Conservation (phyloP, 163 green algal genomes). For the Scenedesmus sp. region DNA sequence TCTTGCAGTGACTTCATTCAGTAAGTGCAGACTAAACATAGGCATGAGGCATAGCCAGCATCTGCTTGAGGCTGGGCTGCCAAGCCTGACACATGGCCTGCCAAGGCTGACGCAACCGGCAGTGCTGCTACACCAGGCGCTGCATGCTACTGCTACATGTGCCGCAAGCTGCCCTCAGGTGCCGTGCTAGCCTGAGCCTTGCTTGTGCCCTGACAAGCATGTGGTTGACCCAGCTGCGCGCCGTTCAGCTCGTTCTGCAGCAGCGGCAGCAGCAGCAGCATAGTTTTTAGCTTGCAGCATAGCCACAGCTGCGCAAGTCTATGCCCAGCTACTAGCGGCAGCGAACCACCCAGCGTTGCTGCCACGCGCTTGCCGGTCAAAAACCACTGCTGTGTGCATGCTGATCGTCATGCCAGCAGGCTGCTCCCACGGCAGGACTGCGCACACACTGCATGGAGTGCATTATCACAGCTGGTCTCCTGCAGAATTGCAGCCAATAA, state of each 20-base stretch:
- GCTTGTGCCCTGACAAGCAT: slow-evolving; percentile 16
- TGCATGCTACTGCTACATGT: no score
- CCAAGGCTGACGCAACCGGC: background rate
- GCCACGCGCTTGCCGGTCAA: background rate
- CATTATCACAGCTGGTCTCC: no score
- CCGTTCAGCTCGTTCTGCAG: slow-evolving; percentile 38
- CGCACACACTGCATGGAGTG: background rate
- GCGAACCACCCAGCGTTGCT: background rate
- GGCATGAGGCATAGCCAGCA: background rate
- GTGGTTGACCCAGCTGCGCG: background rate
- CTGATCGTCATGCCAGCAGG: background rate
- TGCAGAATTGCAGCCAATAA: no score
- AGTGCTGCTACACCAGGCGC: background rate
- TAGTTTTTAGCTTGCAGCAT: background rate
- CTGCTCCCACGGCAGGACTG: background rate
- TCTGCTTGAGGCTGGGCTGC: background rate
- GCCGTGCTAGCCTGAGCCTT: no score
- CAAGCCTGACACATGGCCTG: no score
- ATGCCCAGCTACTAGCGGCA: background rate
- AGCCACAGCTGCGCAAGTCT: background rate
- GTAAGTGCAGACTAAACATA: no score
- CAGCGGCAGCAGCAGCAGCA: slow-evolving; percentile 28
- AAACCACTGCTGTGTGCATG: background rate
- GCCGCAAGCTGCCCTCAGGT: background rate
- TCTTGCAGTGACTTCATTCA: no score